A percentile compares a stretch with the other conserved stretches of the same genome.
Evolutionary conservation across 257 asterid species (phyloP).

Genomic region (Sherardia arvensis): DNA sequence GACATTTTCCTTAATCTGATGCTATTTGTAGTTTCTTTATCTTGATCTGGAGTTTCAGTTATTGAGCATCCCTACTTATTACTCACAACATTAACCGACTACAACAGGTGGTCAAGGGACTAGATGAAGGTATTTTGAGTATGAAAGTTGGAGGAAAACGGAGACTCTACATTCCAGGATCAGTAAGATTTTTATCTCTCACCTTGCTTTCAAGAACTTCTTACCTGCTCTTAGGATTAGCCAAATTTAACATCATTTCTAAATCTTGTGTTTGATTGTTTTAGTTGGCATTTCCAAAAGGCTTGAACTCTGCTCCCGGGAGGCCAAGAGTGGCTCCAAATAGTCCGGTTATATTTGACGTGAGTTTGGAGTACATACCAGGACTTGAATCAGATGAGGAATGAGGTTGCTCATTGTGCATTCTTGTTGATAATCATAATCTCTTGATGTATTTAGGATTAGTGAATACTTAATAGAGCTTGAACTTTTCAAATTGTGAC

Average conservation of each 20-base stretch:
- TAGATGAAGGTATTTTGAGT: conserved; percentile 89
- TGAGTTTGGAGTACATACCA: conserved; percentile 85
- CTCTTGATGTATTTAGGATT: not conserved
- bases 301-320: conserved; percentile 87
- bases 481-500: not conserved
- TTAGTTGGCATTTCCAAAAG: conserved; percentile 94
- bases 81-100: conserved; percentile 8
- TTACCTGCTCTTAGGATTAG: not conserved
- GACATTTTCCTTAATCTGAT: not conserved
- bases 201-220: not conserved
- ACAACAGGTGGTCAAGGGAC: conserved; percentile 78
- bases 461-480: no score
- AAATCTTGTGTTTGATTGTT: conserved; percentile 10
- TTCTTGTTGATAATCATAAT: not conserved
- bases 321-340: conserved; percentile 90
- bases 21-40: not conserved
- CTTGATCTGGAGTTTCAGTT: not conserved
- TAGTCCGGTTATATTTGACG: conserved; percentile 82
- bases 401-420: conserved; percentile 4
- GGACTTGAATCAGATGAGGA: conserved; percentile 73
- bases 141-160: conserved; percentile 97
- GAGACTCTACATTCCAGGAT: conserved; percentile 81
- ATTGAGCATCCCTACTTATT: not conserved
- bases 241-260: not conserved
- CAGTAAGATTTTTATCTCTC: conserved; percentile 39